Percentiles rank a stretch among this genome's conserved stretches.
Evolutionary conservation across 2,329 filamentous ascomycete species (phyloP).

Genomic region (Aspergillus eucalypticola): DNA sequence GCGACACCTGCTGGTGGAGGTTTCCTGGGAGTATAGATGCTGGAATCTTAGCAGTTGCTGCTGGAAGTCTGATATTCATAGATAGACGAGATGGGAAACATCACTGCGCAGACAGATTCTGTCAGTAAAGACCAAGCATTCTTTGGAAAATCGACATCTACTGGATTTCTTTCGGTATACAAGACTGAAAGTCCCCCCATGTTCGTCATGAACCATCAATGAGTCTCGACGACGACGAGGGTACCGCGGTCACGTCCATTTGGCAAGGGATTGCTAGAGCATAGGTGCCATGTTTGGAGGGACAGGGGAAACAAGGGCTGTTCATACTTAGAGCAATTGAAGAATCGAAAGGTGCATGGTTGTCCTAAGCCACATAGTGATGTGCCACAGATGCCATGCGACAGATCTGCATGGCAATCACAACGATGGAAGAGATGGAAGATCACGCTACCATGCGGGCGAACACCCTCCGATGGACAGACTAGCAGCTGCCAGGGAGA

Average conservation of each 20-base stretch:
- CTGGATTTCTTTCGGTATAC: not conserved
- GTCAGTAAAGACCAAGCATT: not conserved
- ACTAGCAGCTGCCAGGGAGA: not conserved
- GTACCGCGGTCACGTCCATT: not conserved
- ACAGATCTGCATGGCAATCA: constrained; percentile 20
- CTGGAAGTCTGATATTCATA: not conserved
- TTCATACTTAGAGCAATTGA: constrained; percentile 10
- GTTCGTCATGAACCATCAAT: not conserved
- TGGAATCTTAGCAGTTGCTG: not conserved
- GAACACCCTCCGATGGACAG: not conserved
- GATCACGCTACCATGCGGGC: constrained; percentile 8
- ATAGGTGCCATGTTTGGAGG: not conserved
- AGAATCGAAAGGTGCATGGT: not conserved
- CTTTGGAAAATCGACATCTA: not conserved
- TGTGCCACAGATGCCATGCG: constrained; percentile 13
- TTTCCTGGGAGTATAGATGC: not conserved
- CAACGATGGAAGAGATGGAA: constrained; percentile 9
- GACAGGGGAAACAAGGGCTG: not conserved
- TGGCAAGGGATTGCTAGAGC: not conserved
- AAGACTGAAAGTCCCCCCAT: not conserved
- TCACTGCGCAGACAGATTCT: not conserved
- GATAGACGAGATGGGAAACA: constrained; percentile 1
- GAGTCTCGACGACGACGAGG: not conserved
- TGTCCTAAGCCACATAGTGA: constrained; percentile 15
- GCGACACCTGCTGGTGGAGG: not conserved